Conservation (phyloP, 192 early-diverging fungal species). For the Podila verticillata region DNA sequence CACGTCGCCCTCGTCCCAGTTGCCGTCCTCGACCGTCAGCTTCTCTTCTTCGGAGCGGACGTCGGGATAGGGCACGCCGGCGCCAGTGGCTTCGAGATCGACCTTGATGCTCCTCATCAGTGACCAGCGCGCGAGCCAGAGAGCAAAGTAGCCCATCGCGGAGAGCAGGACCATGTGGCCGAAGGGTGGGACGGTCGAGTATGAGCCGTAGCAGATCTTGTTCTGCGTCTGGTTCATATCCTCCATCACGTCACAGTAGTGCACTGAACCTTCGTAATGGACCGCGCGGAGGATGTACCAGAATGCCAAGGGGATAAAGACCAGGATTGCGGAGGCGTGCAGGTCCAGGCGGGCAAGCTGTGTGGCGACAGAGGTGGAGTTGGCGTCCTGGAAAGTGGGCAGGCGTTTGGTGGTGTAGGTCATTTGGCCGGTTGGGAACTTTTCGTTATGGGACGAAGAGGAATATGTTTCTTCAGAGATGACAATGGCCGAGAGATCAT, state of each 20-base stretch:
- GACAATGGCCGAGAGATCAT: neutral
- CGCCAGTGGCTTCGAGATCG: neutral
- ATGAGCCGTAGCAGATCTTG: conserved; percentile 41
- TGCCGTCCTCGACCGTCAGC: conserved; percentile 44
- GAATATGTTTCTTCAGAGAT: neutral
- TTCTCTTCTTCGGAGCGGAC: conserved; percentile 36
- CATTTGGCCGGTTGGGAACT: conserved; percentile 5
- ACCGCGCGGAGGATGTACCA: conserved; percentile 37
- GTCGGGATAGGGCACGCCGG: conserved; percentile 31
- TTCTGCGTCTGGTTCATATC: conserved; percentile 15
- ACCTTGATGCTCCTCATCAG: conserved; percentile 8
- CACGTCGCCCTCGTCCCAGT: conserved; percentile 51
- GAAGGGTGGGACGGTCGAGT: conserved; percentile 8
- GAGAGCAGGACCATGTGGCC: conserved; percentile 10
- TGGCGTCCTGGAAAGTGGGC: conserved; percentile 36
- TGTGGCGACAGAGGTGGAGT: conserved; percentile 6
- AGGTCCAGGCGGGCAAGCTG: conserved; percentile 24
- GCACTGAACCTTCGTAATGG: conserved; percentile 23
- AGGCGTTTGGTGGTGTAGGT: conserved; percentile 29
- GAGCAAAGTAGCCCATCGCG: conserved; percentile 23
- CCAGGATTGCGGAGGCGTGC: conserved; percentile 7
- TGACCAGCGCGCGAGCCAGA: conserved; percentile 18
- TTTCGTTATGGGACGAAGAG: no score
- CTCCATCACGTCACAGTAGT: conserved; percentile 26
- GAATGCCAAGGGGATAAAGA: conserved; percentile 22